Evolutionary conservation across 1,284 basidiomycete species (phyloP).

Genomic region (Trichosporon sp.): DNA sequence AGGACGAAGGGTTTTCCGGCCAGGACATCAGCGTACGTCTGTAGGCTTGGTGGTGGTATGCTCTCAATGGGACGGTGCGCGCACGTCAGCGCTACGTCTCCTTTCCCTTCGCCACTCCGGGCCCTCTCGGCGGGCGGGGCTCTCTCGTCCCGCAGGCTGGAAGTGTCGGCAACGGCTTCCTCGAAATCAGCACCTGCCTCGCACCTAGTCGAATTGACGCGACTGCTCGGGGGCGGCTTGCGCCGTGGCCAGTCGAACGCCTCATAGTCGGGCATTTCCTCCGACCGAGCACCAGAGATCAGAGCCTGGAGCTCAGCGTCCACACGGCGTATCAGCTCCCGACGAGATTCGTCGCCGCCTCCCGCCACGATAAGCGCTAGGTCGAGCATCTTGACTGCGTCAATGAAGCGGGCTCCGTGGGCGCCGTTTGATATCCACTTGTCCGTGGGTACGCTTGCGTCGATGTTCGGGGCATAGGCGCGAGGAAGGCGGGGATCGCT

Average conservation of each 20-base stretch:
- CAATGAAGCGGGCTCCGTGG: neutral
- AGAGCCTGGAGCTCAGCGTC: conserved; percentile 48
- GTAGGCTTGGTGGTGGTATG: conserved; percentile 55
- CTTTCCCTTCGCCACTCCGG: conserved; percentile 26
- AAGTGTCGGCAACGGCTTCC: too few species aligned
- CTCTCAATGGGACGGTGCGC: conserved; percentile 43
- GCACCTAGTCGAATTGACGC: too few species aligned
- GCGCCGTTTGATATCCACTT: conserved; percentile 10
- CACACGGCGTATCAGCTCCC: conserved; percentile 38
- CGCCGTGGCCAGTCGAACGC: conserved; percentile 56
- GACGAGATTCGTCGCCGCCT: conserved; percentile 58
- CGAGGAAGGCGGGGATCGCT: neutral
- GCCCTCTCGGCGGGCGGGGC: too few species aligned
- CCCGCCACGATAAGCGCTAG: conserved; percentile 78
- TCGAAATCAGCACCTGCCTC: too few species aligned
- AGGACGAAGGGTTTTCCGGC: conserved; percentile 66
- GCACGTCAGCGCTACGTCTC: neutral
- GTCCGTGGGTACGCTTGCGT: neutral
- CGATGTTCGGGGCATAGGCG: neutral
- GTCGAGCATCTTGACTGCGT: conserved; percentile 60
- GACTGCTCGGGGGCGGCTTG: too few species aligned
- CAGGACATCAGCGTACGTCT: conserved; percentile 52
- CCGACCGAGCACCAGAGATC: neutral
- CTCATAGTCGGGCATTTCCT: conserved; percentile 6
- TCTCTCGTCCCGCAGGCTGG: too few species aligned